Conservation (phyloP, 345 rosid genomes). For the Hibiscus mutabilis region DNA sequence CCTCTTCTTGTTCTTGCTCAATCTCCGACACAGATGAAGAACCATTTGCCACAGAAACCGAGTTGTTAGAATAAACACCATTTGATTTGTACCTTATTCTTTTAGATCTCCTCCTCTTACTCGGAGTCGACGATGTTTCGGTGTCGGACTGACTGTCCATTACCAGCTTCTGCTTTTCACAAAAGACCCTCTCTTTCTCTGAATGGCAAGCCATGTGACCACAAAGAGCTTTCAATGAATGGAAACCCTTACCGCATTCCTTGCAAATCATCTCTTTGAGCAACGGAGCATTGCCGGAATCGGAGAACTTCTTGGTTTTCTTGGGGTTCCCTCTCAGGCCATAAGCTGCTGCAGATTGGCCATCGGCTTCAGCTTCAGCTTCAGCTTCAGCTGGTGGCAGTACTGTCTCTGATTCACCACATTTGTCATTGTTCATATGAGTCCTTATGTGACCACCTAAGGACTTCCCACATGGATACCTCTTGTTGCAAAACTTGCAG, state of each 20-base stretch:
- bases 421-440: not conserved
- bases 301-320: not conserved
- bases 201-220: not conserved
- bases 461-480: not conserved
- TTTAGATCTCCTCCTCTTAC: slow-evolving; percentile 55
- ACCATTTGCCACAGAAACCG: slow-evolving; percentile 27
- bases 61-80: slow-evolving; percentile 23
- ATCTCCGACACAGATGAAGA: slow-evolving; percentile 54
- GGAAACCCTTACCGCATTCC: not conserved
- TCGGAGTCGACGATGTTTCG: not conserved
- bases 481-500: not conserved
- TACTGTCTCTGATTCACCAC: not conserved
- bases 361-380: not conserved
- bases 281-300: not conserved
- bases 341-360: not conserved
- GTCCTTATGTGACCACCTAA: not conserved
- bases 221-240: not conserved
- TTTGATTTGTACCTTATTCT: slow-evolving; percentile 37
- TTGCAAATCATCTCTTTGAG: not conserved
- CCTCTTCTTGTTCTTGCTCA: slow-evolving; percentile 72
- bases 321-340: not conserved
- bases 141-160: not conserved
- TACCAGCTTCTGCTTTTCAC: not conserved
- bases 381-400: not conserved
- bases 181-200: not conserved